phyloP scores from a whole-genome alignment of 2,329 filamentous ascomycete species.

The Arthrinium puccinioides region DNA sequence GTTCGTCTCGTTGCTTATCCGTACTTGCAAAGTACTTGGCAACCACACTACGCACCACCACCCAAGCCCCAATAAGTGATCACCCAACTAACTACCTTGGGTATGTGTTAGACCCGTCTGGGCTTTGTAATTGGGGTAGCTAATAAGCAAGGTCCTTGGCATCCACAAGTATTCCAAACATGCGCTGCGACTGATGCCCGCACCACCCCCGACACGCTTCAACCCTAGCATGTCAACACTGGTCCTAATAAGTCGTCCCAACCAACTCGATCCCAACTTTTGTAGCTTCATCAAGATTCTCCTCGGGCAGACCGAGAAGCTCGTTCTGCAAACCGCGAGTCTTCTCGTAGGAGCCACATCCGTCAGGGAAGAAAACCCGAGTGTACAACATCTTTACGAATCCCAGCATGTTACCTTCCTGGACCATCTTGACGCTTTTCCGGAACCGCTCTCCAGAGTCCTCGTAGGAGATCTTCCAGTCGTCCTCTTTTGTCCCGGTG shows the following conservation, averaged over 20 bases:
- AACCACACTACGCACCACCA: no score
- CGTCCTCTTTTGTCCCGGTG: constrained; percentile 39
- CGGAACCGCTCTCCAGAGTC: constrained; percentile 36
- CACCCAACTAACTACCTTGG: no score
- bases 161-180: no score
- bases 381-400: constrained; percentile 5
- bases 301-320: constrained; percentile 4
- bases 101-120: no score
- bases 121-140: no score
- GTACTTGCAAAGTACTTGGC: no score
- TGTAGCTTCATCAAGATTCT: constrained; percentile 6
- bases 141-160: no score
- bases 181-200: no score
- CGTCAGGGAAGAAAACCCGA: constrained; percentile 5
- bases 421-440: constrained; percentile 30
- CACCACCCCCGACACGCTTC: no score
- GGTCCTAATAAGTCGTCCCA: no score
- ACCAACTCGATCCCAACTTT: constrained; percentile 2
- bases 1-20: no score
- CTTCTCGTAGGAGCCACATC: constrained; percentile 1
- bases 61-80: no score
- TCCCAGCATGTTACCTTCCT: neutral
- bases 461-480: constrained; percentile 53
- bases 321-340: constrained; percentile 2
- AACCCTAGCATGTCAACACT: neutral